Conservation (phyloP, 1,284 basidiomycete genomes). For the Mycosarcoma maydis region DNA sequence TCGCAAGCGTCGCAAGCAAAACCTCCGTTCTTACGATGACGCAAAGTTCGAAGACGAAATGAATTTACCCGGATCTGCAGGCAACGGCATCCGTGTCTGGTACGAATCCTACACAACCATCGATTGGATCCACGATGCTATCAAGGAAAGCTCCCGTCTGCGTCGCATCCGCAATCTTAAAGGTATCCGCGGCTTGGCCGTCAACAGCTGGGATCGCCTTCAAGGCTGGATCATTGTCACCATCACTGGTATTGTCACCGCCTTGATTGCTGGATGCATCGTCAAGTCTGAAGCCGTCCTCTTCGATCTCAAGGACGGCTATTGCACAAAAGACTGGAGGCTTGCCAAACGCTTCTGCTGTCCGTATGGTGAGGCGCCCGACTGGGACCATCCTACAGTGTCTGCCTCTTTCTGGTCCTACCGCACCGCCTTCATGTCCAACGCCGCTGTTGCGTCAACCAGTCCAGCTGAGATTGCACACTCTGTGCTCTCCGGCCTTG, state of each 20-base stretch:
- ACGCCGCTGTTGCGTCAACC: slow-evolving; percentile 2
- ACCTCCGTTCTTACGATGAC: slow-evolving; percentile 43
- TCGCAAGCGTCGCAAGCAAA: slow-evolving; percentile 20
- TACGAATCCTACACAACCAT: slow-evolving; percentile 63
- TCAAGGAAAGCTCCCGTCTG: slow-evolving; percentile 67
- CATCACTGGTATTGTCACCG: slow-evolving; percentile 69
- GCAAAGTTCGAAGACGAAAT: slow-evolving; percentile 45
- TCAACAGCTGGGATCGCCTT: slow-evolving; percentile 80
- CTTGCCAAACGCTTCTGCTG: slow-evolving; percentile 86
- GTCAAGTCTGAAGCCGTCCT: slow-evolving; percentile 86
- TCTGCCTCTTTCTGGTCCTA: slow-evolving; percentile 26
- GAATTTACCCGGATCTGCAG: slow-evolving; percentile 30
- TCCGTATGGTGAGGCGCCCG: slow-evolving; percentile 48
- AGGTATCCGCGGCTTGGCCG: slow-evolving; percentile 74
- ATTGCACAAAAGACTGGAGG: slow-evolving; percentile 78
- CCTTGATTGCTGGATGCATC: slow-evolving; percentile 80
- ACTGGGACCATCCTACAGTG: slow-evolving; percentile 41
- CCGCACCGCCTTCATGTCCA: slow-evolving; percentile 30
- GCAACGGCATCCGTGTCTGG: slow-evolving; percentile 57
- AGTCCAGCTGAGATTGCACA: slow-evolving; percentile 19
- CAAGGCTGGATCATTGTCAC: slow-evolving; percentile 88
- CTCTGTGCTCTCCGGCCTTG: slow-evolving; percentile 40
- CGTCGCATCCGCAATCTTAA: slow-evolving; percentile 60
- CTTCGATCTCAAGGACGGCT: slow-evolving; percentile 94
- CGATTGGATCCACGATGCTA: slow-evolving; percentile 68